These are phyloP conservation scores for Aspergillus sp. DNA, from an alignment of 2,329 filamentous ascomycete genomes.

Conservation along the genomic window DNA sequence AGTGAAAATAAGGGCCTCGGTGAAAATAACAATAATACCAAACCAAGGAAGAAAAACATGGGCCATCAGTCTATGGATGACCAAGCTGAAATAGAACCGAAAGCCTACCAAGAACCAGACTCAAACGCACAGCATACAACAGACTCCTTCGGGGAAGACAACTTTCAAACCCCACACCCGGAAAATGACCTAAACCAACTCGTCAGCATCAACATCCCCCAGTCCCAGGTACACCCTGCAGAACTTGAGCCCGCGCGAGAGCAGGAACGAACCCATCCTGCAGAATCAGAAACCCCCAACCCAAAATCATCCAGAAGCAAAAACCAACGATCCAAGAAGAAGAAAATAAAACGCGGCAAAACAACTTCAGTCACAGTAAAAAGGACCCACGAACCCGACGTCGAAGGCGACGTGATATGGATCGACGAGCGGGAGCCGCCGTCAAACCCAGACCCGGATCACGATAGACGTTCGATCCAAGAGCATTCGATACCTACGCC, in stretches of 20 bases:
- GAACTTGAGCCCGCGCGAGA: not conserved
- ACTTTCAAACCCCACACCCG: not conserved
- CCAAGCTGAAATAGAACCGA: too few species aligned
- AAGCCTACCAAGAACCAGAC: too few species aligned
- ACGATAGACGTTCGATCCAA: not conserved
- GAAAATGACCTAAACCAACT: not conserved
- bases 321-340: slow-evolving; percentile 29
- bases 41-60: slow-evolving; percentile 13
- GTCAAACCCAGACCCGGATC: slow-evolving; percentile 1
- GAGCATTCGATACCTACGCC: not conserved
- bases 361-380: slow-evolving; percentile 28
- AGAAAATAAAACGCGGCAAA: slow-evolving; percentile 38
- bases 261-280: not conserved
- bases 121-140: not conserved
- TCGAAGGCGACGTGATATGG: slow-evolving; percentile 38
- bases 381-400: slow-evolving; percentile 21
- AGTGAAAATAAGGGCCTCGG: not conserved
- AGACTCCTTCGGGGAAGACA: too few species aligned
- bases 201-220: not conserved
- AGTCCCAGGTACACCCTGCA: not conserved
- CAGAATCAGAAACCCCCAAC: slow-evolving; percentile 1
- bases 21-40: slow-evolving; percentile 1
- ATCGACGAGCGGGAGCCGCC: slow-evolving; percentile 26
- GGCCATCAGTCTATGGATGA: slow-evolving; percentile 12
- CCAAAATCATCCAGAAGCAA: slow-evolving; percentile 7